Conservation (phyloP, 2,329 filamentous ascomycete species). For the Sordariomycetes sp. region DNA sequence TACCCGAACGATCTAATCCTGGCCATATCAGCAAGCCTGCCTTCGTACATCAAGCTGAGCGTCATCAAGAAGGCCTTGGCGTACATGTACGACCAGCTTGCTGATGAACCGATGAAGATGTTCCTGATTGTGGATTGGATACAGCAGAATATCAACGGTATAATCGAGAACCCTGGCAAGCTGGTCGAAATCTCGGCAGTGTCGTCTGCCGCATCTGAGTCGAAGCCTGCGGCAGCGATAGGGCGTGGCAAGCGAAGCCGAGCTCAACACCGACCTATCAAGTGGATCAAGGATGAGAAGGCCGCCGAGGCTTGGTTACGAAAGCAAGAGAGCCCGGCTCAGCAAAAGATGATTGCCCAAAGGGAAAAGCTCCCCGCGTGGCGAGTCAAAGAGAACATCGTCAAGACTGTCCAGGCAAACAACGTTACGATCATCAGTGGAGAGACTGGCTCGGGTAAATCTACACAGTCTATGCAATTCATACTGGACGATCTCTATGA, state of each 20-base stretch:
- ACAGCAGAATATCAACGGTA: slow-evolving; percentile 71
- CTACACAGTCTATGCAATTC: slow-evolving; percentile 94
- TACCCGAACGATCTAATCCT: slow-evolving; percentile 70
- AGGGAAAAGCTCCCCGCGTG: slow-evolving; percentile 78
- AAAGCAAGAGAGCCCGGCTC: slow-evolving; percentile 54
- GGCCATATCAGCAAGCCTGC: slow-evolving; percentile 60
- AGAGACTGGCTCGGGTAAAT: slow-evolving; percentile 95
- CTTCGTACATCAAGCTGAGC: slow-evolving; percentile 88
- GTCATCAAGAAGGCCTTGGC: slow-evolving; percentile 69
- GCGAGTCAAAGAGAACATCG: slow-evolving; percentile 68
- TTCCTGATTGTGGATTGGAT: slow-evolving; percentile 89
- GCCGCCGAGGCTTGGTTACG: slow-evolving; percentile 62
- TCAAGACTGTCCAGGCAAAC: slow-evolving; percentile 63
- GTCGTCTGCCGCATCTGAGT: slow-evolving; percentile 55
- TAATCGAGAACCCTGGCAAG: slow-evolving; percentile 76
- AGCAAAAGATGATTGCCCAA: slow-evolving; percentile 66
- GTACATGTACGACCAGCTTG: slow-evolving; percentile 60
- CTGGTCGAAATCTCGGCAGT: slow-evolving; percentile 78
- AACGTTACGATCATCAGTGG: slow-evolving; percentile 96
- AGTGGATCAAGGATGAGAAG: slow-evolving; percentile 49
- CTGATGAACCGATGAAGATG: slow-evolving; percentile 80
- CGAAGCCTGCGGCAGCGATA: slow-evolving; percentile 20
- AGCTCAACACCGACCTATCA: slow-evolving; percentile 48
- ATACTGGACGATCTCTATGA: slow-evolving; percentile 84
- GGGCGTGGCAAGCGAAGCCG: slow-evolving; percentile 19